Conservation (phyloP, 768 basidiomycete genomes). For the Trametes coccinea region DNA sequence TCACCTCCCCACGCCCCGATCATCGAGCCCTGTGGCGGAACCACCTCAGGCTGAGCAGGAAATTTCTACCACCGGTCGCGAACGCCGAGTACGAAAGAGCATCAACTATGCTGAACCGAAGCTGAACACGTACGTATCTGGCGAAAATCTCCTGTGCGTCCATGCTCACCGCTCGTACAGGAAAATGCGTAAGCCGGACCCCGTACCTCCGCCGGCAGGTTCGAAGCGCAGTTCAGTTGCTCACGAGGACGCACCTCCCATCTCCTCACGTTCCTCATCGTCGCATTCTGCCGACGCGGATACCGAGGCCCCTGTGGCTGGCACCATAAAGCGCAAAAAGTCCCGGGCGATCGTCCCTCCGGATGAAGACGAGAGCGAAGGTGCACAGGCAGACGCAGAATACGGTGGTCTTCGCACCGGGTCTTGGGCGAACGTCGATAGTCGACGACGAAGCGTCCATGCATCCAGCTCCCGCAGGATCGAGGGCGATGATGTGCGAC, state of each 20-base stretch:
- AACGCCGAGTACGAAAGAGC: constrained; percentile 71
- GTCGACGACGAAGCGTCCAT: constrained; percentile 48
- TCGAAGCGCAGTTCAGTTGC: constrained; percentile 31
- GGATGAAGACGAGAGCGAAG: constrained; percentile 64
- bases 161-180: constrained; percentile 37
- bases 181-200: constrained; percentile 89
- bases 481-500: constrained; percentile 53
- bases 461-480: constrained; percentile 31
- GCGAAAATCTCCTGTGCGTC: neutral
- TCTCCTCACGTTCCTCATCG: constrained; percentile 23
- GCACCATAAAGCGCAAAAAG: constrained; percentile 49
- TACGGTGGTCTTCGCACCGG: constrained; percentile 38
- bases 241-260: constrained; percentile 17
- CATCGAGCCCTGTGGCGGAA: constrained; percentile 46
- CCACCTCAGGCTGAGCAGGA: constrained; percentile 37
- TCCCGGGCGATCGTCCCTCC: constrained; percentile 49
- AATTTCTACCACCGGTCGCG: constrained; percentile 38
- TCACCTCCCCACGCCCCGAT: constrained; percentile 51
- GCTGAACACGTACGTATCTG: constrained; percentile 71
- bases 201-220: constrained; percentile 36
- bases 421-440: constrained; percentile 57
- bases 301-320: constrained; percentile 19
- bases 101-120: constrained; percentile 88
- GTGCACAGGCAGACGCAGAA: constrained; percentile 72
- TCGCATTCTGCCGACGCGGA: constrained; percentile 17